Base-by-base conservation (phyloP, 1,284 basidiomycete genomes). In the Moesziomyces sp. region DNA sequence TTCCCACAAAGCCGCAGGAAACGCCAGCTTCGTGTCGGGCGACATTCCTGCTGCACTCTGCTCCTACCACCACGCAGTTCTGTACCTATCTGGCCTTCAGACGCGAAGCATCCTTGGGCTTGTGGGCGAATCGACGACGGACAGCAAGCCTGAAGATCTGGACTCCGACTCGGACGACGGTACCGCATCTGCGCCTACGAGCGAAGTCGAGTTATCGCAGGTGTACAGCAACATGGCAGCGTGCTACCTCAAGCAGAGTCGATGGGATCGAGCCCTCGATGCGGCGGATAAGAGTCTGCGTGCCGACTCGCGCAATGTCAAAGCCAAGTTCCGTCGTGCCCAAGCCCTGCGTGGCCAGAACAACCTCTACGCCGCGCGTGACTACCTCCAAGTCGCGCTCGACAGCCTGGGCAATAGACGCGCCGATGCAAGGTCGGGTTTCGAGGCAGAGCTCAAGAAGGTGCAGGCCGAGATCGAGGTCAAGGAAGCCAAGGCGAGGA, bases 181-280 rank as follows among this genome's bases (percentile, higher is more conserved):
- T 0, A 26, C 23, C 16, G 35, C 19, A 16, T 6, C 26, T 35
- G n/a, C 7, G 0, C 46, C 6, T 11, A 4, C 34, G 42, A 46
- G 58, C 28, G 46, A 70, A 19, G 64, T 60, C 9, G 19, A 64
- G 19, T 49, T 72, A 8, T 49, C 57, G 4, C 3, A 45, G 7
- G 64, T 72, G 5, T 54, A 72, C 30, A 40, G 30, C 42, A 72
- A 72, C 47, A 72, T 72, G 63, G 35, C 69, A 18, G 59, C 56
- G 9, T 58, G 55, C 56, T 67, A 63, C n/a, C 48, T 72, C n/a
- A 66, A 63, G 53, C 64, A 63, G 46, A 0, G 35, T 0, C 58
- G 59, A 3, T 72, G 50, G 30, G 6, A 11, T 0, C 21, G 59
- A 11, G 69, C 69, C 7, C 38, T 72, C 0, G 28, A 51, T 19